Conservation (phyloP, 2,329 filamentous ascomycete species). For the Neoarthrinium moseri region DNA sequence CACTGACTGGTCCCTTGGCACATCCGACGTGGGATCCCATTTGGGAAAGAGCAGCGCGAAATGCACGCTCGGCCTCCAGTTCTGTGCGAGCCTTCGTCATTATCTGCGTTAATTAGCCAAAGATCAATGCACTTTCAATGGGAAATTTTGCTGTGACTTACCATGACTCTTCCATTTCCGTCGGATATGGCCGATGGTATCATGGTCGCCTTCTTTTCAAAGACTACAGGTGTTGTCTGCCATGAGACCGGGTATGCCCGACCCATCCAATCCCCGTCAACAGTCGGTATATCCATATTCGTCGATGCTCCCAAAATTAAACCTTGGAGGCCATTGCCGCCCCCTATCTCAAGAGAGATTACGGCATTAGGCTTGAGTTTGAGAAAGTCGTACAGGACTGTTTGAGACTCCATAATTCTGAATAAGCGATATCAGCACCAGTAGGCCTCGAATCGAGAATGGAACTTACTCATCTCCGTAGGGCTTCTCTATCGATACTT, state of each 20-base stretch:
- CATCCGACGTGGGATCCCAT: constrained; percentile 51
- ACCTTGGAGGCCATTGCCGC: constrained; percentile 58
- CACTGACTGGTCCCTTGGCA: constrained; percentile 43
- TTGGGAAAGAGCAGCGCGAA: constrained; percentile 45
- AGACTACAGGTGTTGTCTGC: constrained; percentile 44
- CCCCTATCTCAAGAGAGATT: constrained; percentile 63
- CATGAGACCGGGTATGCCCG: constrained; percentile 48
- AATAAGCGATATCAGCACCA: not conserved
- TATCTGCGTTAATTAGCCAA: not conserved
- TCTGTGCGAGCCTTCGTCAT: constrained; percentile 46
- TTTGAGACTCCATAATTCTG: constrained; percentile 40
- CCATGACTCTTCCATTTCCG: constrained; percentile 42
- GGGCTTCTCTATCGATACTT: constrained; percentile 56
- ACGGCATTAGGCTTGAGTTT: constrained; percentile 47
- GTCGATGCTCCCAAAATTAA: constrained; percentile 50
- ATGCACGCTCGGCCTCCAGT: constrained; percentile 40
- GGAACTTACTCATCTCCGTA: constrained; percentile 43
- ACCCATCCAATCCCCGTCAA: constrained; percentile 54
- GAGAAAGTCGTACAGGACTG: constrained; percentile 49
- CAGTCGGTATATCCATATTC: constrained; percentile 45
- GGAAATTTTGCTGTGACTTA: constrained; percentile 10
- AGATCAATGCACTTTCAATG: not conserved
- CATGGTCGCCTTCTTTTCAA: constrained; percentile 11
- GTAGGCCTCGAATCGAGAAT: no score
- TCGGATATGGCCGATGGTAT: constrained; percentile 8